phyloP scores from a whole-genome alignment of 2,329 filamentous ascomycete species.

The Pyrenochaeta sp. region DNA sequence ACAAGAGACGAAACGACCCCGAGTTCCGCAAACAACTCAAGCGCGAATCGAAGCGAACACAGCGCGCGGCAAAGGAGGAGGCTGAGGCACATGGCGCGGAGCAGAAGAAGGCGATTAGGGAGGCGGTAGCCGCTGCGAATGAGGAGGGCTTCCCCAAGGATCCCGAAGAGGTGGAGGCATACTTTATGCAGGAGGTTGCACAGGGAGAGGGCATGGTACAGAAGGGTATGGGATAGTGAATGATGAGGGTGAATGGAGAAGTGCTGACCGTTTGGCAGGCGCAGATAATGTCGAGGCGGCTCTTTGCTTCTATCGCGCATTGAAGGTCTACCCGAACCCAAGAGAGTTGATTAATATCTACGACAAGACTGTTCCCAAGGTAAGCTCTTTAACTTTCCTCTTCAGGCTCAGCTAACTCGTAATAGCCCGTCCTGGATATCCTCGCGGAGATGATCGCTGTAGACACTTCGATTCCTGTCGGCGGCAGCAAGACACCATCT shows the following conservation, averaged over 20 bases:
- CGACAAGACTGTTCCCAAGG: constrained; percentile 98
- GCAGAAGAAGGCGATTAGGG: constrained; percentile 78
- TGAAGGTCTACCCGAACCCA: constrained; percentile 97
- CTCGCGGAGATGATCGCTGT: constrained; percentile 98
- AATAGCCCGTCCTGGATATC: constrained; percentile 87
- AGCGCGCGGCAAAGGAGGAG: constrained; percentile 75
- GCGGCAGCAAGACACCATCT: constrained; percentile 47
- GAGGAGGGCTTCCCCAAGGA: constrained; percentile 90
- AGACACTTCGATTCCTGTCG: constrained; percentile 69
- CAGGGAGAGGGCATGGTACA: constrained; percentile 83
- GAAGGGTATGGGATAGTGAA: constrained; percentile 68
- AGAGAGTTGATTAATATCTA: constrained; percentile 95
- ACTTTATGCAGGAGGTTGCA: constrained; percentile 96
- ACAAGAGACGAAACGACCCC: constrained; percentile 69
- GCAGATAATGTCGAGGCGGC: constrained; percentile 81
- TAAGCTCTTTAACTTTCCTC: constrained; percentile 45
- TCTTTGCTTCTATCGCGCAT: constrained; percentile 94
- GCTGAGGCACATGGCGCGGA: constrained; percentile 70
- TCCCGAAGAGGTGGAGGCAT: constrained; percentile 91
- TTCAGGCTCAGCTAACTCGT: constrained; percentile 20
- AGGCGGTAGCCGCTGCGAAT: constrained; percentile 80
- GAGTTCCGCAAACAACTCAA: constrained; percentile 71
- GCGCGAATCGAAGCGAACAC: constrained; percentile 77
- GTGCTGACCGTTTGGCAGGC: constrained; percentile 56
- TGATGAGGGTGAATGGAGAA: not conserved